Conservation (phyloP, 2,329 filamentous ascomycete genomes). For the Fusarium pseudograminearum region DNA sequence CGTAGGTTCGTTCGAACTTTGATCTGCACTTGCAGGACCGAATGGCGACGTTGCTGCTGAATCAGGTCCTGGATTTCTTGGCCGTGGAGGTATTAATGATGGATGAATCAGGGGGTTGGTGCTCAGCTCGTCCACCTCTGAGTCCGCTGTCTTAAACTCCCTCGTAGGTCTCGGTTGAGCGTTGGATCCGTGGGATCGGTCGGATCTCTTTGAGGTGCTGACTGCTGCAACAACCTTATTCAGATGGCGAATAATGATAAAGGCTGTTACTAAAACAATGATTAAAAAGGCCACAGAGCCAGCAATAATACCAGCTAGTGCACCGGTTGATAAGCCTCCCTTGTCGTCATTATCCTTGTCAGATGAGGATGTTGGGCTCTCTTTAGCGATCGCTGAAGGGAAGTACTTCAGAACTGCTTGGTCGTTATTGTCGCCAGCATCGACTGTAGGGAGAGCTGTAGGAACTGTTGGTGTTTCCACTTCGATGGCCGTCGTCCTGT, state of each 20-base stretch:
- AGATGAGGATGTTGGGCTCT: constrained; percentile 44
- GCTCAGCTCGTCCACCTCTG: constrained; percentile 59
- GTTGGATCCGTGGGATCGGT: constrained; percentile 47
- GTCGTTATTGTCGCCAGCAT: constrained; percentile 39
- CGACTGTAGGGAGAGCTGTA: constrained; percentile 46
- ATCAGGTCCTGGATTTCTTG: constrained; percentile 42
- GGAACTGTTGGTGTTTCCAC: constrained; percentile 56
- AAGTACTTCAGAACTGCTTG: constrained; percentile 58
- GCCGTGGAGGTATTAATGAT: constrained; percentile 50
- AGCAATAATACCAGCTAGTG: constrained; percentile 66
- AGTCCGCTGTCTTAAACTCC: constrained; percentile 56
- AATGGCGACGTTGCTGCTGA: constrained; percentile 37
- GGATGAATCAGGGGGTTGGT: constrained; percentile 59
- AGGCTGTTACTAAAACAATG: constrained; percentile 60
- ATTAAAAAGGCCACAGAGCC: constrained; percentile 63
- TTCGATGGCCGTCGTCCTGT: constrained; percentile 55
- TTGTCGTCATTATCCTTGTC: constrained; percentile 45
- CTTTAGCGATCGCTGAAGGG: constrained; percentile 59
- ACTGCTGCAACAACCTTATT: constrained; percentile 59
- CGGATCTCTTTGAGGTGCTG: constrained; percentile 52
- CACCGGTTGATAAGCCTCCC: constrained; percentile 54
- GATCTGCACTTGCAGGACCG: constrained; percentile 37
- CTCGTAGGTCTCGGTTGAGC: constrained; percentile 52
- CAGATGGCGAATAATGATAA: constrained; percentile 63
- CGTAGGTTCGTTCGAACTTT: constrained; percentile 49